Conservation (phyloP, 306 rosid species). For the Urtica urens region DNA sequence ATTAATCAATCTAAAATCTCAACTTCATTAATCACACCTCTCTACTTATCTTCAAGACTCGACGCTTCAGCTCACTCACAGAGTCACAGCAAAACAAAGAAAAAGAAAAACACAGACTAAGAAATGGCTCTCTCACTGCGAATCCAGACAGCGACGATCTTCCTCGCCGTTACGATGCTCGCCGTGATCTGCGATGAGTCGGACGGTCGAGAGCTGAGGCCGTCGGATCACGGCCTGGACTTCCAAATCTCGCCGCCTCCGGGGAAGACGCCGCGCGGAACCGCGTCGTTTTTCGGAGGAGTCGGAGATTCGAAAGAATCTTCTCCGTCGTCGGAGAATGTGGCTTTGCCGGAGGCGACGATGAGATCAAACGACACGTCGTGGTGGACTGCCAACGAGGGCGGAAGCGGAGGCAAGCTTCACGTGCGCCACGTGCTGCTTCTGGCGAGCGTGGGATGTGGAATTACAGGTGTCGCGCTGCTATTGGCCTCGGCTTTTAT, state of each 20-base stretch:
- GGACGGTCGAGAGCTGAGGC: slow-evolving; percentile 53
- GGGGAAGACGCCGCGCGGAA: slow-evolving; percentile 27
- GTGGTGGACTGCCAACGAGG: slow-evolving; percentile 23
- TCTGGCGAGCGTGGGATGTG: slow-evolving; percentile 61
- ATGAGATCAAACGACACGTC: slow-evolving; percentile 35
- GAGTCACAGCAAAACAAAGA: neutral
- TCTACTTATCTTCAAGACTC: too few relatives aligned
- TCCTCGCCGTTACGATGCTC: neutral
- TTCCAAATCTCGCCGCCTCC: slow-evolving; percentile 39
- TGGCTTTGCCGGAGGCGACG: slow-evolving; percentile 33
- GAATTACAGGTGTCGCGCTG: slow-evolving; percentile 60
- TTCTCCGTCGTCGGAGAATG: slow-evolving; percentile 22
- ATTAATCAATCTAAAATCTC: too few relatives aligned
- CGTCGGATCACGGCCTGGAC: slow-evolving; percentile 66
- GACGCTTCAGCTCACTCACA: too few relatives aligned
- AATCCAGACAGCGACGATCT: neutral
- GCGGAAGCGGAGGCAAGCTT: slow-evolving; percentile 13
- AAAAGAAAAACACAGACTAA: neutral
- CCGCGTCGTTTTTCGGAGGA: slow-evolving; percentile 51
- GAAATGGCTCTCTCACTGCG: slow-evolving; percentile 5
- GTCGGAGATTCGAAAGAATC: slow-evolving; percentile 11
- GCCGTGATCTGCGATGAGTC: slow-evolving; percentile 20
- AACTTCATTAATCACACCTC: too few relatives aligned
- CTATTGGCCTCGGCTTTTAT: slow-evolving; percentile 45
- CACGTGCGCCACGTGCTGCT: slow-evolving; percentile 32